phyloP scores from a whole-genome alignment of 2,329 filamentous ascomycete species.

The Talaromyces sp. region DNA sequence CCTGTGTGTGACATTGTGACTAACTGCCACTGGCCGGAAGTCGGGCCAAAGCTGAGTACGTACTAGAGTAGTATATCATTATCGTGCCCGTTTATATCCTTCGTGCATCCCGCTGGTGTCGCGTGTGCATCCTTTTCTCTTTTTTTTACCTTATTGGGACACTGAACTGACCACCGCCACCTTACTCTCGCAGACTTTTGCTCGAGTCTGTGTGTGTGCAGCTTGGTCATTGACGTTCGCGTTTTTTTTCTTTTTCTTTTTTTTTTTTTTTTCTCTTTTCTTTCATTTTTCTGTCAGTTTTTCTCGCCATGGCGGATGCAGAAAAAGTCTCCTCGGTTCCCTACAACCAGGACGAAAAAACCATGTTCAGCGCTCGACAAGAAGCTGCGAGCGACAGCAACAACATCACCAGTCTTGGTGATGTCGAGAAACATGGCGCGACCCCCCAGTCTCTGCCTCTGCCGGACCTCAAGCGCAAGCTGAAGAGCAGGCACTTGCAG shows the following conservation, averaged over 20 bases:
- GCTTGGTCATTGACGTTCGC: neutral
- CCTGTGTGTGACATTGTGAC: too few species aligned
- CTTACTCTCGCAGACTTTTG: neutral
- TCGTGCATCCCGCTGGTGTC: neutral
- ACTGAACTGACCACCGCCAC: neutral
- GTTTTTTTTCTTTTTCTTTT: neutral
- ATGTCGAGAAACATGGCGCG: slow-evolving; percentile 33
- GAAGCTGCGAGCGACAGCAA: slow-evolving; percentile 1
- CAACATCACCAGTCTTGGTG: slow-evolving; percentile 12
- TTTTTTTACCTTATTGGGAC: too few species aligned
- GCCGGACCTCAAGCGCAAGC: slow-evolving; percentile 60
- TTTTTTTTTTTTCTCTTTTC: too few species aligned
- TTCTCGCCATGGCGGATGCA: neutral
- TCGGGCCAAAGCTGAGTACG: neutral
- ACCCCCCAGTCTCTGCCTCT: slow-evolving; percentile 55
- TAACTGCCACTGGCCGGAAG: neutral
- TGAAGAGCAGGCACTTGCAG: slow-evolving; percentile 85
- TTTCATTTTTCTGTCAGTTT: neutral
- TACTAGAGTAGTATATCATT: too few species aligned
- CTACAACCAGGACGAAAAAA: slow-evolving; percentile 1
- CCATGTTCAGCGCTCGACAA: neutral
- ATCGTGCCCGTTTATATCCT: neutral
- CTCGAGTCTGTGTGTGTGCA: neutral
- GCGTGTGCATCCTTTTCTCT: neutral
- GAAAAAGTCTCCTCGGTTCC: slow-evolving; percentile 1